A percentile compares a stretch with the other conserved stretches of the same genome.
Conservation (phyloP, 371 early-diverging fungal species). For the Mucor ambiguus region DNA sequence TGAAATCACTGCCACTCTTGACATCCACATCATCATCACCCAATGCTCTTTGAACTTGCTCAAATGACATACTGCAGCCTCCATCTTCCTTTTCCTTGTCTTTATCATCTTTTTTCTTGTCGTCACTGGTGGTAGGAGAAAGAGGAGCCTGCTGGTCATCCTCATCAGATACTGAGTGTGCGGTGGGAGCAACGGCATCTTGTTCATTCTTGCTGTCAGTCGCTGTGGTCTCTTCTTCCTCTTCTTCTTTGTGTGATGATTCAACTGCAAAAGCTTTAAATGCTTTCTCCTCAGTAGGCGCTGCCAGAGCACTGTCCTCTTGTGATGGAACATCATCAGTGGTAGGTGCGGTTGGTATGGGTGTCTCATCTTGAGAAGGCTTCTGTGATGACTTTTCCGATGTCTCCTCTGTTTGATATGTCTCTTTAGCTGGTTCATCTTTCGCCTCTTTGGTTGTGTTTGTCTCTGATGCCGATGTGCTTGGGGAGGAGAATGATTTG, state of each 20-base stretch:
- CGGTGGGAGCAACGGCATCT: not conserved
- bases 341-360: not conserved
- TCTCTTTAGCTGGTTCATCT: not conserved
- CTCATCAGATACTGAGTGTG: not conserved
- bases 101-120: not conserved
- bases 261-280: not conserved
- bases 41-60: not conserved
- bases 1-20: not conserved
- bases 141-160: not conserved
- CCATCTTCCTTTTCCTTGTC: not conserved
- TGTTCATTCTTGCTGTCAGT: not conserved
- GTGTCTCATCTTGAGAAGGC: not conserved
- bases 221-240: not conserved
- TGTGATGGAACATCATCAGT: not conserved
- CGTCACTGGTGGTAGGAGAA: not conserved
- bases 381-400: not conserved
- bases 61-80: constrained; percentile 9
- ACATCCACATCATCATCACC: constrained; percentile 5
- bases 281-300: not conserved
- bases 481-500: not conserved
- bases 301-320: not conserved
- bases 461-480: not conserved
- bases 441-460: not conserved
- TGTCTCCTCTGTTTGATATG: not conserved
- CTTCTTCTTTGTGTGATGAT: not conserved